Conservation (phyloP, 208 protist species). For the Jaenimonas drosophilae region DNA sequence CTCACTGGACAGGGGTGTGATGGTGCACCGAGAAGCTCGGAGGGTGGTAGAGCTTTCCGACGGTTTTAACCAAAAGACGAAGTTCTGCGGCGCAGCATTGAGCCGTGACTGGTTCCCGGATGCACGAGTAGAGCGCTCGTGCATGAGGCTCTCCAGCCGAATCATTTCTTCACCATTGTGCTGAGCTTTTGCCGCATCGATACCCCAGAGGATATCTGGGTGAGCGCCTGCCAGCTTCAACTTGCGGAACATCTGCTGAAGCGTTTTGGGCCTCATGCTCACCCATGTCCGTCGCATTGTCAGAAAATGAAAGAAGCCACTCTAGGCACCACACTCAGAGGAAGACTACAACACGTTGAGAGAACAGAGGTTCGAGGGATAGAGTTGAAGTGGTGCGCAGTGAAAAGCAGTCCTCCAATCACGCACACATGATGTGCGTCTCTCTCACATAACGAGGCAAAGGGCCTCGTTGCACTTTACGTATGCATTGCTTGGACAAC, state of each 20-base stretch:
- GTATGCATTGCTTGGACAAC: too few species aligned
- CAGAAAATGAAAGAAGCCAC: conserved; percentile 19
- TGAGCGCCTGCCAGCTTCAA: conserved; percentile 78
- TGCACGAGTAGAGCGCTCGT: conserved; percentile 9
- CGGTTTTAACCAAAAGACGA: conserved; percentile 57
- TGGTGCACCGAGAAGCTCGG: conserved; percentile 32
- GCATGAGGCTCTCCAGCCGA: conserved; percentile 70
- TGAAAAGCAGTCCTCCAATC: too few species aligned
- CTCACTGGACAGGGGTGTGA: conserved; percentile 35
- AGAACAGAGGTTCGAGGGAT: too few species aligned
- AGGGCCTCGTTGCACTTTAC: too few species aligned
- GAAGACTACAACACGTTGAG: too few species aligned
- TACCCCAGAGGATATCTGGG: conserved; percentile 71
- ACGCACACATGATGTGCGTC: too few species aligned
- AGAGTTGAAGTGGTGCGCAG: too few species aligned
- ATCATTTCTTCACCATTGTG: conserved; percentile 87
- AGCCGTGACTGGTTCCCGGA: too few species aligned
- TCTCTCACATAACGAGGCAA: too few species aligned
- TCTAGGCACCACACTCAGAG: too few species aligned
- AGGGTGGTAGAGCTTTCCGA: conserved; percentile 6
- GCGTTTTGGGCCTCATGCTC: conserved; percentile 42
- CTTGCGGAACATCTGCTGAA: conserved; percentile 78
- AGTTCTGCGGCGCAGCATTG: conserved; percentile 19
- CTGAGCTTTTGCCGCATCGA: conserved; percentile 79
- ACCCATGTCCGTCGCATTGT: conserved; percentile 1